A percentile compares a stretch with the other conserved stretches of the same genome.
phyloP scores from a whole-genome alignment of 768 basidiomycete genomes.

The Phallus indusiatus region DNA sequence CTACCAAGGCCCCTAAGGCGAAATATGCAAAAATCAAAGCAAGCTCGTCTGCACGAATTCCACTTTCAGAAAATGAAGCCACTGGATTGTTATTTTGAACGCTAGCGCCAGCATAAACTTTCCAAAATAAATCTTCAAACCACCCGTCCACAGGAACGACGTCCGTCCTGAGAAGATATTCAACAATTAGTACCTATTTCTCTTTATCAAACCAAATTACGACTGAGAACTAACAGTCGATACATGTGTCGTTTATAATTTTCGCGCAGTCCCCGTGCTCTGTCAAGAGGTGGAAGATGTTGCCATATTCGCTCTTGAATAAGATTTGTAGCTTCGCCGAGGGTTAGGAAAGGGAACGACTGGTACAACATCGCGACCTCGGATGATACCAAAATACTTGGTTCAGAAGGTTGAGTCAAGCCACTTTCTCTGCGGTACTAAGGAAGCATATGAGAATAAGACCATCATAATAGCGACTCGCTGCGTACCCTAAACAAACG shows the following conservation, averaged over 20 bases:
- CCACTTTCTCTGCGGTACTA: constrained; percentile 5
- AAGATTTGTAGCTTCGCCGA: constrained; percentile 8
- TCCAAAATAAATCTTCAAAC: constrained; percentile 7
- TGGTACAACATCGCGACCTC: constrained; percentile 10
- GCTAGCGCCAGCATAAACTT: background rate
- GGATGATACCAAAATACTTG: constrained; percentile 5
- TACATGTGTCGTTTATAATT: constrained; percentile 5
- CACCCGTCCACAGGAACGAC: constrained; percentile 2
- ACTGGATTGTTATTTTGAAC: background rate
- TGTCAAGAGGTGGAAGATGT: constrained; percentile 6
- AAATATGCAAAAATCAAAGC: constrained; percentile 47
- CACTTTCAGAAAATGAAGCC: constrained; percentile 4
- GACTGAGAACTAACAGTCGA: background rate
- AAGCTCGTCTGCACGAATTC: constrained; percentile 31
- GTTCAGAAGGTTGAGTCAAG: background rate
- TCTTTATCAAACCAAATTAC: background rate
- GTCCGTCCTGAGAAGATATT: constrained; percentile 1
- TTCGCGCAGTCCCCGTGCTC: constrained; percentile 3
- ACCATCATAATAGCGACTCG: background rate
- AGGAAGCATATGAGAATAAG: background rate
- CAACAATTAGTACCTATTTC: background rate
- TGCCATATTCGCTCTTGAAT: constrained; percentile 8
- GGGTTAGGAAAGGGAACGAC: constrained; percentile 4
- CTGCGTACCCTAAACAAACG: constrained; percentile 3
- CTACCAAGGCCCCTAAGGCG: constrained; percentile 51